Base-by-base conservation (phyloP, 306 rosid species). In the Glycine tomentella region DNA sequence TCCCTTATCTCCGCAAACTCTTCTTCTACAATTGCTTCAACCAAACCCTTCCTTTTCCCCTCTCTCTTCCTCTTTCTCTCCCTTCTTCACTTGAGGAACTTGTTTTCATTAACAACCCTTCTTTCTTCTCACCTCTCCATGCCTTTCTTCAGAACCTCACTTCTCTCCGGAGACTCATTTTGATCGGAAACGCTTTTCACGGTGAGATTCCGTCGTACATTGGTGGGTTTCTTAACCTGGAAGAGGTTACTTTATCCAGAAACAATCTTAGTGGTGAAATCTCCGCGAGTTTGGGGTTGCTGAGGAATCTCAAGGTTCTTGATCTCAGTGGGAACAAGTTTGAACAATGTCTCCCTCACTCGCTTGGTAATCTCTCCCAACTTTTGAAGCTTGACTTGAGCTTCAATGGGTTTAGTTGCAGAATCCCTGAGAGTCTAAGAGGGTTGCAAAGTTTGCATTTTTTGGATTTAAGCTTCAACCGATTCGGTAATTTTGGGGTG, bases 21-120 rank as follows among this genome's bases (percentile, higher is more conserved):
- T 90, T 91, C 90, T 90, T 94, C 69, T 94, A 91, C 81, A 87
- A 83, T 45, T 94, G 97, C 87, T 94, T 94, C 89, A 88, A 91
- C 83, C 75, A 38, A 84, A 17, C 81, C 10, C 8, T 4, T 4
- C 44, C 33, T n/a, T 50, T 10, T 5, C 74, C 14, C 0, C 42
- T 4, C 2, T 8, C 36, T 4, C 8, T 31, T 0, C 13, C 44
- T 1, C 69, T 81, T 2, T 15, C 87, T 16, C 62, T 86, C 16
- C 64, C 74, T 52, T 46, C 86, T 4, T 42, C 70, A 12, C 86
- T 94, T 6, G 87, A 91, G 59, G 97, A 94, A 82, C 89, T 92
- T 2, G 92, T 92, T 6, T 90, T 91, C 69, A 75, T 94, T 20
- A 90, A 91, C 4, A 92, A 91, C 87, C 97, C 97, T 0, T 82